Percentiles rank a stretch among this genome's conserved stretches.
Evolutionary conservation across 352 stramenopile genomes (phyloP).

Genomic region (Pythium coloratum): DNA sequence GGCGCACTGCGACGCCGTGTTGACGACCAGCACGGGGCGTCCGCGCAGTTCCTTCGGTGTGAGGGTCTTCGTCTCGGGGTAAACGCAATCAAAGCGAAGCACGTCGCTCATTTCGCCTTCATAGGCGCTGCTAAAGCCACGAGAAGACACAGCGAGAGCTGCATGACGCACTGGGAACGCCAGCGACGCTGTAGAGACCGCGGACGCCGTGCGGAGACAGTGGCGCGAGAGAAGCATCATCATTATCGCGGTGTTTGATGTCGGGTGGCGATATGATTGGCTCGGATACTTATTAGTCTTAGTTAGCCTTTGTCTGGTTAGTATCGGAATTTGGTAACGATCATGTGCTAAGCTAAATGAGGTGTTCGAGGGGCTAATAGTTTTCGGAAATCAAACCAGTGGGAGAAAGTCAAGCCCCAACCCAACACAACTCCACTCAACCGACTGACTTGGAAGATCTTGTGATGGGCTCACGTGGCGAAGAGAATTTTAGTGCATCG

Average conservation of each 20-base stretch:
- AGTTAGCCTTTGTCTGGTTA: too few species aligned
- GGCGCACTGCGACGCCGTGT: slow-evolving; percentile 68
- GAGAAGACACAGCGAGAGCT: not conserved
- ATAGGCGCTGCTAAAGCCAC: slow-evolving; percentile 15
- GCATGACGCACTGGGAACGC: not conserved
- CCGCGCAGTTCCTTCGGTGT: slow-evolving; percentile 35
- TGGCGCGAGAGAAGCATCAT: not conserved
- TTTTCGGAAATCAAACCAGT: too few species aligned
- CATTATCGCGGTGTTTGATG: not conserved
- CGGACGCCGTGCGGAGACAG: not conserved
- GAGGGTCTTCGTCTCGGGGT: slow-evolving; percentile 35
- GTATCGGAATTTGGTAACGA: too few species aligned
- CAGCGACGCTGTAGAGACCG: not conserved
- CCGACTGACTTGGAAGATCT: too few species aligned
- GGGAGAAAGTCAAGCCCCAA: too few species aligned
- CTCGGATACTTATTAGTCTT: not conserved
- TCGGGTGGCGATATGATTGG: not conserved
- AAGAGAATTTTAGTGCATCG: not conserved
- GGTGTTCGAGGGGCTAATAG: too few species aligned
- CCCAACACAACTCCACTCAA: too few species aligned
- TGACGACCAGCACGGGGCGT: slow-evolving; percentile 62
- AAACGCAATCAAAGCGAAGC: slow-evolving; percentile 46
- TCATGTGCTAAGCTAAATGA: too few species aligned
- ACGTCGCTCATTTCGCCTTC: slow-evolving; percentile 43
- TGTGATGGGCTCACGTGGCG: not conserved